Percentiles rank a stretch among this genome's conserved stretches.
These are phyloP conservation scores for Boechera divaricarpa DNA, from an alignment of 345 rosid species.

Conservation along the genomic window DNA sequence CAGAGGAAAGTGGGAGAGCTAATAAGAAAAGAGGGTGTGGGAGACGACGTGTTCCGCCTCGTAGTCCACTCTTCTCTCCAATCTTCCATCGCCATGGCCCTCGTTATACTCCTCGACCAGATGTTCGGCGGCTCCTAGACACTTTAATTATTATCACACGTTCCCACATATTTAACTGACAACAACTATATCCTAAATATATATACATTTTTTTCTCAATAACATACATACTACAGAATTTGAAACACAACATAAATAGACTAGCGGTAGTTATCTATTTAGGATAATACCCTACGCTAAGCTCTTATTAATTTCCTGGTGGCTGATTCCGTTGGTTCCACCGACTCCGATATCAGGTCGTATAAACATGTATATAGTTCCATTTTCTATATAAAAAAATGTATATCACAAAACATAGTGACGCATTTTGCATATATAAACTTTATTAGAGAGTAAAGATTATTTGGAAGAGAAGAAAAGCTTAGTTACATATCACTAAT, in stretches of 20 bases:
- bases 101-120: conserved; percentile 76
- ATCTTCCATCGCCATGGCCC: conserved; percentile 63
- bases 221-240: not conserved
- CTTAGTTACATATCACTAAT: not conserved
- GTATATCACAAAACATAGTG: not conserved
- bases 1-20: no score
- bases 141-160: not conserved
- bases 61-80: conserved; percentile 60
- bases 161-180: no score
- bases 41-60: conserved; percentile 74
- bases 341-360: not conserved
- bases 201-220: not conserved
- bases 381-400: not conserved
- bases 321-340: not conserved
- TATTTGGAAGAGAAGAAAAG: not conserved
- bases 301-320: not conserved
- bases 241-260: not conserved
- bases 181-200: no score
- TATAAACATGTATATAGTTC: not conserved
- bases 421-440: not conserved
- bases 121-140: conserved; percentile 63
- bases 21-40: conserved; percentile 28
- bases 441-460: no score
- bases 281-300: no score
- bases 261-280: not conserved